Base-by-base conservation (phyloP, 441 rosid species). In the Hura crepitans region DNA sequence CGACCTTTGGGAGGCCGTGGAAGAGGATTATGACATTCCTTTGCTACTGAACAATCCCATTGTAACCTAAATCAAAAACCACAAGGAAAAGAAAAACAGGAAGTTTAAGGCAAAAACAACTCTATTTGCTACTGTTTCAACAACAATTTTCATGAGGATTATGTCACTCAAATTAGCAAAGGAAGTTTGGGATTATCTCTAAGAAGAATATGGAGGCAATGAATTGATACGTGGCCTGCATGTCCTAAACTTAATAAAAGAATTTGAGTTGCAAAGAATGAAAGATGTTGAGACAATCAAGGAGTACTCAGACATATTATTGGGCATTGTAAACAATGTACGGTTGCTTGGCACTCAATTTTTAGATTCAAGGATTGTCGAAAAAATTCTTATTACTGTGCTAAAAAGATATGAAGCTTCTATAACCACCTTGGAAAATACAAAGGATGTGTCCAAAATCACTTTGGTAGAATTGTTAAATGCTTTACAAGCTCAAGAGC, bases 361-460 rank as follows among this genome's bases (percentile, higher is more conserved):
- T 27, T 20, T 51, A 11, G 23, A 63, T 63, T 5, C 31, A 3
- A 25, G 67, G 13, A 63, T 63, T 11, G 53, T 63, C 2, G 2
- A 43, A 25, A 63, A 63, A 42, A 45, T 63, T 25, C 47, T 61
- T 18, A 6, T 61, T 18, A 61, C 23, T 4, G 28, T 31, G 1
- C 47, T 10, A 31, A 46, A 61, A 61, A 61, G 46, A 39, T 59
- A 14, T 61, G 46, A 61, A 15, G 65, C 65, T 13, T 30, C 65
- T 13, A 54, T 53, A 11, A 2, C 7, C n/a, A 18, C 25, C 0
- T 20, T 51, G 1, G 55, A 51, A 11, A 51, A 51, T 20, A 4
- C 63, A 7, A 68, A 56, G 22, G 72, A 68, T 27, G 11, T 55
- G 72, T 55, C 65, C 22, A 69, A 28, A 12, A 69, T 69, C 58